phyloP scores from a whole-genome alignment of 2,329 filamentous ascomycete genomes.

The Fusarium concolor region DNA sequence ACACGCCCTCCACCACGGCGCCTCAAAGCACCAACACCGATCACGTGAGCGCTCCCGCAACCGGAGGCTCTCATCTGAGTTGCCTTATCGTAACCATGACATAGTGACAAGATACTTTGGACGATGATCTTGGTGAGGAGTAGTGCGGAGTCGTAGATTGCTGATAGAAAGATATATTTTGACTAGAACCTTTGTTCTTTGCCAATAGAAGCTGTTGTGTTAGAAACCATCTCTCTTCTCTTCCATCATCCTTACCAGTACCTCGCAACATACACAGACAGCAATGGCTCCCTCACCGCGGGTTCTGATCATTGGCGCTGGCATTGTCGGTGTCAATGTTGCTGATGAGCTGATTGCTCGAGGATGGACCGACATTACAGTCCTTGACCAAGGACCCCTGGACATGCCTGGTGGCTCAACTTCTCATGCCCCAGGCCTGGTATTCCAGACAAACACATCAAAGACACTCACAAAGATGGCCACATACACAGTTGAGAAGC shows the following conservation, averaged over 20 bases:
- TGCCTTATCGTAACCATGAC: conserved; percentile 37
- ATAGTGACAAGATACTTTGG: conserved; percentile 21
- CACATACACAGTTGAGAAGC: conserved; percentile 71
- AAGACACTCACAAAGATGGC: conserved; percentile 70
- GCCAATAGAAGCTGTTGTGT: conserved; percentile 30
- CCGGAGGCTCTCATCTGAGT: conserved; percentile 37
- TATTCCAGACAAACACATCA: conserved; percentile 71
- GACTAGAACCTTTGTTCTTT: conserved; percentile 19
- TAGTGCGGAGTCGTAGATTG: conserved; percentile 25
- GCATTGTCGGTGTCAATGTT: conserved; percentile 72
- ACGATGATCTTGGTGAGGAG: conserved; percentile 14
- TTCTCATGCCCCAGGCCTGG: conserved; percentile 72
- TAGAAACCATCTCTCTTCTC: conserved; percentile 17
- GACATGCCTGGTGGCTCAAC: conserved; percentile 73
- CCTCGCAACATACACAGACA: not conserved
- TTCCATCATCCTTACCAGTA: not conserved
- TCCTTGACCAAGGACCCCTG: conserved; percentile 72
- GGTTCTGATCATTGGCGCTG: conserved; percentile 71
- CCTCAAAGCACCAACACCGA: conserved; percentile 10
- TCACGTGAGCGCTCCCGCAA: conserved; percentile 40
- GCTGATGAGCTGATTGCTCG: conserved; percentile 72
- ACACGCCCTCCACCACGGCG: conserved; percentile 29
- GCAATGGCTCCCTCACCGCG: conserved; percentile 49
- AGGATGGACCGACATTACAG: conserved; percentile 73
- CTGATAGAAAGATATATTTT: conserved; percentile 34